Evolutionary conservation across 2,329 filamentous ascomycete genomes (phyloP).

Genomic region (Ramularia collo-cygni): DNA sequence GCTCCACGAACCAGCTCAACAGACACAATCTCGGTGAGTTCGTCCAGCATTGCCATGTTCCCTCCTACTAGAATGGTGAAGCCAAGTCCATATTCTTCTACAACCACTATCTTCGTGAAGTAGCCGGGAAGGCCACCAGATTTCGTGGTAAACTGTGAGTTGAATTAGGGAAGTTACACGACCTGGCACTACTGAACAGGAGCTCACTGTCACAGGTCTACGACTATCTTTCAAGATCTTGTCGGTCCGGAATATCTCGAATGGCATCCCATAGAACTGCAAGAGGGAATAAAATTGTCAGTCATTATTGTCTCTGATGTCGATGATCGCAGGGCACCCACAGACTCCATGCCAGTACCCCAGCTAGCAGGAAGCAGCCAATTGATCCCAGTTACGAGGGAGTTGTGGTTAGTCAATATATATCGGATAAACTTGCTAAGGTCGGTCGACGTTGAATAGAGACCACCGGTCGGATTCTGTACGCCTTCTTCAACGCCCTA

Average conservation of each 20-base stretch:
- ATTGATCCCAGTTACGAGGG: slow-evolving; percentile 36
- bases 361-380: slow-evolving; percentile 39
- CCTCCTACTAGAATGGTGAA: slow-evolving; percentile 37
- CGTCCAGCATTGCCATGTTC: slow-evolving; percentile 3
- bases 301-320: no score
- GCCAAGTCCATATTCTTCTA: slow-evolving; percentile 40
- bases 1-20: slow-evolving; percentile 28
- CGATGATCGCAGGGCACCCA: no score
- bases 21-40: slow-evolving; percentile 28
- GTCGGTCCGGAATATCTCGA: slow-evolving; percentile 41
- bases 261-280: slow-evolving; percentile 41
- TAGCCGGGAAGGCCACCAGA: slow-evolving; percentile 39
- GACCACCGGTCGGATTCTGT: slow-evolving; percentile 38
- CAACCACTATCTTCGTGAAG: slow-evolving; percentile 32
- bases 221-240: slow-evolving; percentile 31
- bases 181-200: no score
- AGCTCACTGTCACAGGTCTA: slow-evolving; percentile 31
- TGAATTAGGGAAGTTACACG: not conserved
- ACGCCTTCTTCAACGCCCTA: slow-evolving; percentile 36
- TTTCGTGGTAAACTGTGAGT: slow-evolving; percentile 36
- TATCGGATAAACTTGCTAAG: slow-evolving; percentile 40
- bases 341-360: slow-evolving; percentile 28
- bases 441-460: slow-evolving; percentile 37
- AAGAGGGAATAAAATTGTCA: no score
- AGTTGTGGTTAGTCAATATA: slow-evolving; percentile 36